These are phyloP conservation scores for Diaporthe ilicicola DNA, from an alignment of 2,329 filamentous ascomycete genomes.

Conservation along the genomic window DNA sequence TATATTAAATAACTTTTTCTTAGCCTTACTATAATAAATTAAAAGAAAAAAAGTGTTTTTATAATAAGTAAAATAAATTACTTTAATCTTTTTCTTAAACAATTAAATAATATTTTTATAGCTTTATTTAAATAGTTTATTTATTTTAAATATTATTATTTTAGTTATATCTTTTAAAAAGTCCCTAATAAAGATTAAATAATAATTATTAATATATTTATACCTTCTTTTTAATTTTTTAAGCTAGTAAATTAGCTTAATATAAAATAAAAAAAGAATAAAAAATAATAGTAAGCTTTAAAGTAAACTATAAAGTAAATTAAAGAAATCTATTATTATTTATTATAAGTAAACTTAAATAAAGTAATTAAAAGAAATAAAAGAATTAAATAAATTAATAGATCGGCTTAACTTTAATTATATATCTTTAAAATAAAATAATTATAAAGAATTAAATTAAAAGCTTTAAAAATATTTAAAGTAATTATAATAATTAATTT, in stretches of 20 bases:
- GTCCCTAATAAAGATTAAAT: background rate
- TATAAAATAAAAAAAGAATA: background rate
- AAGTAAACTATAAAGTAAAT: background rate
- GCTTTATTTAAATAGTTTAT: background rate
- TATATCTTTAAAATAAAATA: background rate
- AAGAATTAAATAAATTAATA: background rate
- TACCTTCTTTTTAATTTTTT: background rate
- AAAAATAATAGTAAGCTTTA: background rate
- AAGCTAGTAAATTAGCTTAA: background rate
- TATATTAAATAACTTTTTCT: background rate
- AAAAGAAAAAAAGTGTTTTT: background rate
- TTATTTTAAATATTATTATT: background rate
- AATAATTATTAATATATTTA: background rate
- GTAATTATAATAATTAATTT: background rate
- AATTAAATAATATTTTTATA: background rate
- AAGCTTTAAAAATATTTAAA: background rate
- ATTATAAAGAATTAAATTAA: background rate
- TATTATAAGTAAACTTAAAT: background rate
- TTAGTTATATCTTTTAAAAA: background rate
- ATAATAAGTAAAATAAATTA: background rate
- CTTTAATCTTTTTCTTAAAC: background rate
- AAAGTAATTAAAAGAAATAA: background rate
- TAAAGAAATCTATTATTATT: background rate
- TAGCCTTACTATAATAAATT: background rate
- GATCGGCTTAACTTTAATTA: background rate